Percentiles rank a stretch among this genome's conserved stretches.
These are phyloP conservation scores for Malassezia yamatoensis DNA, from an alignment of 1,284 basidiomycete species.

Conservation along the genomic window DNA sequence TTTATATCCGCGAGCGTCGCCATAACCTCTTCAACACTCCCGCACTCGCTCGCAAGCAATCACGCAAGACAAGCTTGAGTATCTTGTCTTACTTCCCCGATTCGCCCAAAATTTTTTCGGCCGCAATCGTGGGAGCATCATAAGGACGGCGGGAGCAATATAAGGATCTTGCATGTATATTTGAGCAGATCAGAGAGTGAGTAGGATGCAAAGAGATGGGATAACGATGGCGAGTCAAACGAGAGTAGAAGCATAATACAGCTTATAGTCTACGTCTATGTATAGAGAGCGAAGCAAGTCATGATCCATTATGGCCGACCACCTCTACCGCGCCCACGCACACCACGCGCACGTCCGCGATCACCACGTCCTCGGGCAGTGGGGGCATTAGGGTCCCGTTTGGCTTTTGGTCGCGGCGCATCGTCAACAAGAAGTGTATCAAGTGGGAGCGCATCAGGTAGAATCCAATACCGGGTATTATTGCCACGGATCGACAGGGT, in stretches of 20 bases:
- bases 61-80: neutral
- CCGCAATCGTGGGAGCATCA: too few species aligned
- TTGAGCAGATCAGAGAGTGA: too few species aligned
- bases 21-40: slow-evolving; percentile 7
- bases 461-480: slow-evolving; percentile 71
- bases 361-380: slow-evolving; percentile 11
- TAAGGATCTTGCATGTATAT: too few species aligned
- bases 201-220: too few species aligned
- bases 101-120: neutral
- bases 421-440: slow-evolving; percentile 96
- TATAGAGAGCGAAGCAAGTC: too few species aligned
- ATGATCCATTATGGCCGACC: slow-evolving; percentile 6
- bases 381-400: slow-evolving; percentile 27
- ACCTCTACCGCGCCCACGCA: slow-evolving; percentile 10
- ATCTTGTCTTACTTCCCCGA: neutral
- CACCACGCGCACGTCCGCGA: slow-evolving; percentile 15
- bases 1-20: slow-evolving; percentile 25
- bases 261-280: too few species aligned
- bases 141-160: too few species aligned
- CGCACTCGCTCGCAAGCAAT: neutral
- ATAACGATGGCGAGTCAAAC: too few species aligned
- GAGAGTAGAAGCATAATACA: too few species aligned
- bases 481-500: slow-evolving; percentile 48
- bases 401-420: slow-evolving; percentile 78
- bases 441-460: slow-evolving; percentile 88